These are phyloP conservation scores for Iris pallida DNA, from an alignment of 116 monocot species.

Conservation along the genomic window DNA sequence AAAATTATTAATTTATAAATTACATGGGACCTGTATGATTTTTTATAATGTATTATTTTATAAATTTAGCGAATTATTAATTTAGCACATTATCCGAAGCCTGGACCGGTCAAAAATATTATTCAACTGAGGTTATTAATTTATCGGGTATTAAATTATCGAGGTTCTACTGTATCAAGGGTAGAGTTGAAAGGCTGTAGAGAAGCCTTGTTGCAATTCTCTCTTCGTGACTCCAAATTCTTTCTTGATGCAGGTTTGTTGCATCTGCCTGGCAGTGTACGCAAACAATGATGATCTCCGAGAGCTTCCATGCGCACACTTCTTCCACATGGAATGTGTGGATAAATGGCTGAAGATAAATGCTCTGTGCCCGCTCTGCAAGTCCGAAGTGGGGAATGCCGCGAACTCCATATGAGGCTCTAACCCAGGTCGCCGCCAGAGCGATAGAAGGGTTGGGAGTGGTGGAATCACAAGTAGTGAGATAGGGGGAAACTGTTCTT, in stretches of 20 bases:
- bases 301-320: conserved; percentile 50
- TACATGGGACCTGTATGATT: no score
- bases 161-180: no score
- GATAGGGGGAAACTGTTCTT: no score
- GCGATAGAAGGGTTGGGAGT: neutral
- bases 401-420: neutral
- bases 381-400: conserved; percentile 25
- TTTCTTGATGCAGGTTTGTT: conserved; percentile 46
- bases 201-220: no score
- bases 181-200: no score
- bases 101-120: no score
- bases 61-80: no score
- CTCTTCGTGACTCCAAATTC: neutral
- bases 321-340: conserved; percentile 56
- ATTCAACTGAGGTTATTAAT: no score
- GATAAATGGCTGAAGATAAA: conserved; percentile 71
- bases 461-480: neutral
- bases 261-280: conserved; percentile 55
- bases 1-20: no score
- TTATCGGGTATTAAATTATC: no score
- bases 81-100: no score
- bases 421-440: neutral
- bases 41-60: no score
- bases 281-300: conserved; percentile 49
- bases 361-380: conserved; percentile 55